A percentile compares a stretch with the other conserved stretches of the same genome.
Conservation (phyloP, 2,329 filamentous ascomycete genomes). For the Aureobasidium sp. region DNA sequence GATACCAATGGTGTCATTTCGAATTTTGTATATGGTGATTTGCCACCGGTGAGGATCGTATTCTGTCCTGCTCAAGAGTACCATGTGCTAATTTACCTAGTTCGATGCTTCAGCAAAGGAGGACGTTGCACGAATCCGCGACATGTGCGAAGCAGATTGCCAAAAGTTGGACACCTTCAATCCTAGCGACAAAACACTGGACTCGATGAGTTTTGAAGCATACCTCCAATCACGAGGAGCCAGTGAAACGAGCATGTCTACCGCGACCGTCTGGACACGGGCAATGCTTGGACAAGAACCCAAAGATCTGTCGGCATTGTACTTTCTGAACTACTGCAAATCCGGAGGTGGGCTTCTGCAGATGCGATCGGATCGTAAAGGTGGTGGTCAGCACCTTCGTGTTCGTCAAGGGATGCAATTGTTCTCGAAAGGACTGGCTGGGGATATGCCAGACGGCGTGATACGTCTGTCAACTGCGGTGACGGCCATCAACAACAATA, state of each 20-base stretch:
- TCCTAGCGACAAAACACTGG: not conserved
- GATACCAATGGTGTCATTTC: conserved; percentile 31
- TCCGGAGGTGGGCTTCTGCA: conserved; percentile 45
- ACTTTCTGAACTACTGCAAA: conserved; percentile 51
- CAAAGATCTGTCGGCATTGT: conserved; percentile 44
- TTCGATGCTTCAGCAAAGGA: not conserved
- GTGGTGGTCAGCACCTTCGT: conserved; percentile 49
- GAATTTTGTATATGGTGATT: conserved; percentile 29
- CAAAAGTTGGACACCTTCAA: not conserved
- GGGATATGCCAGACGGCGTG: conserved; percentile 25
- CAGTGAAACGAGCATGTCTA: not conserved
- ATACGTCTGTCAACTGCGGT: conserved; percentile 31
- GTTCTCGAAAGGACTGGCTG: conserved; percentile 34
- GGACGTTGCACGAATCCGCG: conserved; percentile 10
- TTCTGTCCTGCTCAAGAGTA: not conserved
- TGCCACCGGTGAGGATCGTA: conserved; percentile 23
- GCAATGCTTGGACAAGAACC: conserved; percentile 48
- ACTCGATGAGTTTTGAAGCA: conserved; percentile 1
- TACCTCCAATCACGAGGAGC: not conserved
- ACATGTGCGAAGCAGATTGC: conserved; percentile 9
- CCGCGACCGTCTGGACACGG: conserved; percentile 40
- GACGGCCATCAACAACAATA: conserved; percentile 21
- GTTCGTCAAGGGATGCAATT: conserved; percentile 42
- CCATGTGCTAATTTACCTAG: not conserved
- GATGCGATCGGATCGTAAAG: conserved; percentile 47